These are phyloP conservation scores for Exophiala phaeomuriformis DNA, from an alignment of 2,329 filamentous ascomycete species.

Conservation along the genomic window DNA sequence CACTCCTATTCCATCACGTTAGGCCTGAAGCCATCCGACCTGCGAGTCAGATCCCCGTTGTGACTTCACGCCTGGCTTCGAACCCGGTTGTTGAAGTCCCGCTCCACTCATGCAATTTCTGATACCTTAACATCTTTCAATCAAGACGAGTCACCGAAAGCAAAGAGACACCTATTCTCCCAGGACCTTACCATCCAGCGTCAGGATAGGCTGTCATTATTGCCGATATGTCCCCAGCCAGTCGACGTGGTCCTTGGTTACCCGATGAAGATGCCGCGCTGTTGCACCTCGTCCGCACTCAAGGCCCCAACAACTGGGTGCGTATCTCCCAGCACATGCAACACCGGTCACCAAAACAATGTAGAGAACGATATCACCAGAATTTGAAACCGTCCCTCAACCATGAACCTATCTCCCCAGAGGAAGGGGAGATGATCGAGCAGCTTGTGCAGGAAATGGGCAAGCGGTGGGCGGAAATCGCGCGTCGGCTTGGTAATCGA, in stretches of 20 bases:
- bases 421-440: slow-evolving; percentile 68
- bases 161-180: not conserved
- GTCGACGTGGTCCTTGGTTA: slow-evolving; percentile 77
- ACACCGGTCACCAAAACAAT: slow-evolving; percentile 84
- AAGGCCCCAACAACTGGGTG: slow-evolving; percentile 84
- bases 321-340: slow-evolving; percentile 68
- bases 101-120: not conserved
- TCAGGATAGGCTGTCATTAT: not conserved
- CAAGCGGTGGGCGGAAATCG: slow-evolving; percentile 90
- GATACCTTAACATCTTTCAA: not conserved
- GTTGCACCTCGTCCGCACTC: slow-evolving; percentile 60
- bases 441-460: slow-evolving; percentile 68
- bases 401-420: slow-evolving; percentile 63
- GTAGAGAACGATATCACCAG: slow-evolving; percentile 87
- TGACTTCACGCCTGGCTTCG: not conserved
- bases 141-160: not conserved
- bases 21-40: too few relatives aligned
- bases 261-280: slow-evolving; percentile 66
- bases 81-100: not conserved
- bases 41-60: not conserved
- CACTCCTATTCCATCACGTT: too few relatives aligned
- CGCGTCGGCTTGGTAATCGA: slow-evolving; percentile 68
- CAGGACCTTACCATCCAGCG: not conserved
- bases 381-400: slow-evolving; percentile 74
- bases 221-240: slow-evolving; percentile 38